phyloP scores from a whole-genome alignment of 208 protist genomes.

The Naegleria fowleri region DNA sequence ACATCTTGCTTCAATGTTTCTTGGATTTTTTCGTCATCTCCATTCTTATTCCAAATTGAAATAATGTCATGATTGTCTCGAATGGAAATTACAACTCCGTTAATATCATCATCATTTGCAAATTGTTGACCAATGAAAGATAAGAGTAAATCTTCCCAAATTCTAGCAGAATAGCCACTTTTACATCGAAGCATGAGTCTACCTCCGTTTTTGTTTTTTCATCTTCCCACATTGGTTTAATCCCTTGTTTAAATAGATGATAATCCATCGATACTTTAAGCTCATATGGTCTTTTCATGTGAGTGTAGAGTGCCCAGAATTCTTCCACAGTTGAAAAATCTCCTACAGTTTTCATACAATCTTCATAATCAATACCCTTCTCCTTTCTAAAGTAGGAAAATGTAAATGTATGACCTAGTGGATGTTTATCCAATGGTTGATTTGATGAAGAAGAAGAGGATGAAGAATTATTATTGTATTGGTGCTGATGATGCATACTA shows the following conservation, averaged over 20 bases:
- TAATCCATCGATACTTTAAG: conserved; percentile 51
- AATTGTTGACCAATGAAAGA: conserved; percentile 61
- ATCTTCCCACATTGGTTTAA: conserved; percentile 69
- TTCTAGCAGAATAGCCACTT: conserved; percentile 49
- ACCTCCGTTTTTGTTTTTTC: conserved; percentile 55
- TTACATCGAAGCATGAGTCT: conserved; percentile 63
- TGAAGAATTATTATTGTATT: neutral
- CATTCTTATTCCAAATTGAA: conserved; percentile 47
- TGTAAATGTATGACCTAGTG: neutral
- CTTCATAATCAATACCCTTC: conserved; percentile 13
- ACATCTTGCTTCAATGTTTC: conserved; percentile 35
- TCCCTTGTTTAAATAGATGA: conserved; percentile 63
- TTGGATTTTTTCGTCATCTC: conserved; percentile 35
- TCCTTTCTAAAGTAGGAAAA: conserved; percentile 15
- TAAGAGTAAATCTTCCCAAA: conserved; percentile 61
- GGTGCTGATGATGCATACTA: neutral
- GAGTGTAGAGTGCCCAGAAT: conserved; percentile 61
- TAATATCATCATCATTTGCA: conserved; percentile 50
- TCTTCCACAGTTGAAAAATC: conserved; percentile 41
- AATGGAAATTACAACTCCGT: conserved; percentile 44
- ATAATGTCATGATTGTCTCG: conserved; percentile 50
- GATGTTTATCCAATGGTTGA: neutral
- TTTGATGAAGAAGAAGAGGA: too few species aligned
- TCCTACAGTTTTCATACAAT: conserved; percentile 21
- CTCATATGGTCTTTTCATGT: conserved; percentile 55